A percentile compares a stretch with the other conserved stretches of the same genome.
These are phyloP conservation scores for Salix koriyanagi DNA, from an alignment of 345 rosid genomes.

Conservation along the genomic window DNA sequence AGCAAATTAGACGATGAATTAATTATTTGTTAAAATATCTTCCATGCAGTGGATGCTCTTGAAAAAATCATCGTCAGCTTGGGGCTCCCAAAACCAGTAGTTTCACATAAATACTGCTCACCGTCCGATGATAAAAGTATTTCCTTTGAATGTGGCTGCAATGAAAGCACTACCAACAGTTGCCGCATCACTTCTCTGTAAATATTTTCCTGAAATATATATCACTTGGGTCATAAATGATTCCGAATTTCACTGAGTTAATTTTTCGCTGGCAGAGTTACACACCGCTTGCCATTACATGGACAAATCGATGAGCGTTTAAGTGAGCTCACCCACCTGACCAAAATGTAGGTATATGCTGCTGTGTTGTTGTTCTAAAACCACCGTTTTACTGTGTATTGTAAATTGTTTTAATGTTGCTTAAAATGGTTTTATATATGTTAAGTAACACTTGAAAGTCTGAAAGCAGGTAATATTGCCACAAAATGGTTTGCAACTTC, in stretches of 20 bases:
- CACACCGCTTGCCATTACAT: background rate
- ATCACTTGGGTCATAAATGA: too few relatives aligned
- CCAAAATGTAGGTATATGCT: background rate
- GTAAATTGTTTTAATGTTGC: background rate
- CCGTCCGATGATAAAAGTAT: too few relatives aligned
- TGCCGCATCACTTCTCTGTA: background rate
- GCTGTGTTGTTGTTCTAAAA: background rate
- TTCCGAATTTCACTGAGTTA: too few relatives aligned
- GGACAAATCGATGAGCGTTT: background rate
- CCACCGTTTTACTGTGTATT: background rate
- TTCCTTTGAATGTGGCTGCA: background rate
- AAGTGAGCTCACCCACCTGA: background rate
- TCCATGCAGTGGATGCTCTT: background rate
- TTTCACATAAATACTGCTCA: too few relatives aligned
- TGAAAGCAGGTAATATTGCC: background rate
- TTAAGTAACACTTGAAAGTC: background rate
- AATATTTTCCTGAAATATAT: background rate
- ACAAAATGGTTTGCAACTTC: background rate
- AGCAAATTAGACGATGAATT: too few relatives aligned
- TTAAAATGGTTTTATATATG: background rate
- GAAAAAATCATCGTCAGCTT: background rate
- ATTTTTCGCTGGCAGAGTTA: background rate
- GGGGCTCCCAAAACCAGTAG: background rate
- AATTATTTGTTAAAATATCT: too few relatives aligned
- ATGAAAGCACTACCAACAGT: too few relatives aligned